Percentiles rank a stretch among this genome's conserved stretches.
Evolutionary conservation across 2,329 filamentous ascomycete species (phyloP).

Genomic region (Alternaria consortialis): DNA sequence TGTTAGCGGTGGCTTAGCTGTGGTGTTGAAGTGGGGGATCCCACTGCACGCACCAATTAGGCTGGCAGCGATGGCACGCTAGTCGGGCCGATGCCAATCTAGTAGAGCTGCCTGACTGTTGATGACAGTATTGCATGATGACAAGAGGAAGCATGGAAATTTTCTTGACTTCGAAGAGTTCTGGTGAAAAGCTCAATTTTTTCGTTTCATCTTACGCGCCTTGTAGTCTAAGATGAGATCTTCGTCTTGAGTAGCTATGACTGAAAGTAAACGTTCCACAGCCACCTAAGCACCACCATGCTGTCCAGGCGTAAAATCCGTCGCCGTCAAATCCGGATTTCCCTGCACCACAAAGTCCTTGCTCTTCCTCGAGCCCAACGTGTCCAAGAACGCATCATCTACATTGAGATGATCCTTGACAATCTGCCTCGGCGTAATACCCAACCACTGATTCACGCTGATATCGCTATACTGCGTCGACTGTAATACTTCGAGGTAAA

Average conservation of each 20-base stretch:
- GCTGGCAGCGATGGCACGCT: conserved; percentile 9
- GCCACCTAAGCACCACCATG: conserved; percentile 3
- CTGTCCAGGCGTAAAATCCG: conserved; percentile 40
- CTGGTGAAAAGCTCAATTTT: too few species aligned
- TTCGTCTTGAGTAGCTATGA: too few species aligned
- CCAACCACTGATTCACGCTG: conserved; percentile 67
- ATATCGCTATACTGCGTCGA: conserved; percentile 63
- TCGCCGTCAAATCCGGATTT: conserved; percentile 47
- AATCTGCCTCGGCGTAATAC: conserved; percentile 56
- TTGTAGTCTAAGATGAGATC: too few species aligned
- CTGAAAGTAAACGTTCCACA: too few species aligned
- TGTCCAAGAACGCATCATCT: conserved; percentile 34
- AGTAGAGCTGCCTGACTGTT: background rate
- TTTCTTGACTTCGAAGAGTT: too few species aligned
- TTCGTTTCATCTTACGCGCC: too few species aligned
- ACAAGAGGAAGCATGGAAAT: background rate
- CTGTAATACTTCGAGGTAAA: conserved; percentile 69
- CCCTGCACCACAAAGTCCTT: conserved; percentile 54
- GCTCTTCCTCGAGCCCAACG: conserved; percentile 43
- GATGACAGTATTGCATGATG: background rate
- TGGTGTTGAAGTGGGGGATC: conserved; percentile 24
- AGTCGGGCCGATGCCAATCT: conserved; percentile 6
- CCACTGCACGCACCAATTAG: conserved; percentile 19
- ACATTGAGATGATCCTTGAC: conserved; percentile 47
- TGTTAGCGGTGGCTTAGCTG: conserved; percentile 21